phyloP scores from a whole-genome alignment of 2,329 filamentous ascomycete genomes.

The Stachybotrys elegans region DNA sequence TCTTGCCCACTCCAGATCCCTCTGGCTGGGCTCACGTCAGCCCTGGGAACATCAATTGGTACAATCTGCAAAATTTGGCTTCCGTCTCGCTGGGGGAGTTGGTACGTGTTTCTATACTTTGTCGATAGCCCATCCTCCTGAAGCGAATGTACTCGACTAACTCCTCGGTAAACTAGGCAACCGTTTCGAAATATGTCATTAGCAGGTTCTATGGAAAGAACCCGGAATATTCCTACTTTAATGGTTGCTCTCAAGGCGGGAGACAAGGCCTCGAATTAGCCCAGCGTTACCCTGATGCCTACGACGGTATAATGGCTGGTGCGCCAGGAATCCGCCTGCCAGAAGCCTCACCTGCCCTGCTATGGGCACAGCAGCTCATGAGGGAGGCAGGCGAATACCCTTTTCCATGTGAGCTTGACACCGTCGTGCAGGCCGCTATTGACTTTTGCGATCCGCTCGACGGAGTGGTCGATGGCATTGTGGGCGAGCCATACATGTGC shows the following conservation, averaged over 20 bases:
- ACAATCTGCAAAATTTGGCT: neutral
- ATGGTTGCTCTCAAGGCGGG: neutral
- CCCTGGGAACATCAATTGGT: neutral
- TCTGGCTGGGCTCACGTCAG: neutral
- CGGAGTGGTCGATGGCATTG: neutral
- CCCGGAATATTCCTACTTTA: neutral
- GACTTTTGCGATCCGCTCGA: neutral
- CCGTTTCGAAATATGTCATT: neutral
- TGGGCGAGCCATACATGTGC: neutral
- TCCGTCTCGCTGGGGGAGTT: neutral
- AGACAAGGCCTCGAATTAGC: neutral
- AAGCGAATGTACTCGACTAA: neutral
- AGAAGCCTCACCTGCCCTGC: neutral
- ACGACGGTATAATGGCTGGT: neutral
- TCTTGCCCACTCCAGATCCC: neutral
- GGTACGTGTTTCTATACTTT: neutral
- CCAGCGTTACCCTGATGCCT: neutral
- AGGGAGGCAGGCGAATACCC: neutral
- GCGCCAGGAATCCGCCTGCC: neutral
- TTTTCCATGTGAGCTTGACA: neutral
- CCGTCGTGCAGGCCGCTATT: neutral
- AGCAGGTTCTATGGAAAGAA: neutral
- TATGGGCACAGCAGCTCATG: neutral
- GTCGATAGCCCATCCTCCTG: no score
- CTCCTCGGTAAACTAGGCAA: neutral